A percentile compares a stretch with the other conserved stretches of the same genome.
These are phyloP conservation scores for Nitzschia sp. DNA, from an alignment of 108 stramenopile species.

Conservation along the genomic window DNA sequence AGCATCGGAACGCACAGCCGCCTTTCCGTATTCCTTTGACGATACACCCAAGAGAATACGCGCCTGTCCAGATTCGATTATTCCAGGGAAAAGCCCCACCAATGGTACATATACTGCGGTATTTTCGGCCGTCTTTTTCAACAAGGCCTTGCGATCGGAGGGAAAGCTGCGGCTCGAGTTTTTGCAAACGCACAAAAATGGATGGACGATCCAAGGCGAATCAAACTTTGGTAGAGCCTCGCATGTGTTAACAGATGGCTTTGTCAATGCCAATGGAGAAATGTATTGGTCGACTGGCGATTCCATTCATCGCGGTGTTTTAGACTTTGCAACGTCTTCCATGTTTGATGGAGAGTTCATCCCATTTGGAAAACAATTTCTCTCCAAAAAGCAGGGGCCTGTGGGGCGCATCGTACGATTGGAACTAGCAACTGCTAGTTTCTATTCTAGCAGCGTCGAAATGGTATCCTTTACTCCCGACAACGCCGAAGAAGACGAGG, in stretches of 20 bases:
- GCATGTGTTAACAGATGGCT: conserved; percentile 11
- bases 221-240: background rate
- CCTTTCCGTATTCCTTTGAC: conserved; percentile 10
- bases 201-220: conserved; percentile 13
- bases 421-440: conserved; percentile 5
- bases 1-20: background rate
- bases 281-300: conserved; percentile 16
- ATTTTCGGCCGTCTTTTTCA: conserved; percentile 5
- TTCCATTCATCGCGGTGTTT: conserved; percentile 9
- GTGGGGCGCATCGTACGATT: conserved; percentile 15
- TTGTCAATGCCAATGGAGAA: conserved; percentile 19
- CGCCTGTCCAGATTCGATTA: background rate
- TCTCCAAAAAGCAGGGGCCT: background rate
- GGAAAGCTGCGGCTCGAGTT: conserved; percentile 5
- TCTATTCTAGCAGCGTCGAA: conserved; percentile 2
- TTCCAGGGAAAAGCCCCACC: conserved; percentile 1
- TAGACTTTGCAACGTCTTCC: conserved; percentile 2
- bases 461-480: conserved; percentile 3
- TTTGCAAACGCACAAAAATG: background rate
- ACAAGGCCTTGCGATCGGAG: conserved; percentile 13
- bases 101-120: conserved; percentile 20
- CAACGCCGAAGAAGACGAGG: background rate
- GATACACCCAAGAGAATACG: background rate
- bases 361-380: background rate
- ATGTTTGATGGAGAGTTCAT: conserved; percentile 23